Conservation (phyloP, 257 asterid species). For the Primulina eburnea region DNA sequence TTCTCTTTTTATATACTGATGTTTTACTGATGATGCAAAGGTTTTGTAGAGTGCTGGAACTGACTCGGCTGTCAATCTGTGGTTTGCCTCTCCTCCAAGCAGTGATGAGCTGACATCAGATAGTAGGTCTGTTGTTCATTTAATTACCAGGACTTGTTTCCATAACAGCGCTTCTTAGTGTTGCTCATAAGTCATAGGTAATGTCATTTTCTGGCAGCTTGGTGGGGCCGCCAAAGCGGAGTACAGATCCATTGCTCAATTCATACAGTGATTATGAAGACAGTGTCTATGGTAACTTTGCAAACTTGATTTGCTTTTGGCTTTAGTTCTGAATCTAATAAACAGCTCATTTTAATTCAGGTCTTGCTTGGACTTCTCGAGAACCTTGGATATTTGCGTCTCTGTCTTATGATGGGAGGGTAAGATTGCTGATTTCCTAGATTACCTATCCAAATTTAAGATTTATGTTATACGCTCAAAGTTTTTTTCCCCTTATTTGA, state of each 20-base stretch:
- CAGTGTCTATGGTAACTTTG: constrained; percentile 76
- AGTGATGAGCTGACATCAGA: constrained; percentile 41
- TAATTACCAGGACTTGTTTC: constrained; percentile 9
- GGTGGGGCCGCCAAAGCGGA: constrained; percentile 37
- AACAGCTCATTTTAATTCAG: constrained; percentile 40
- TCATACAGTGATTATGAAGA: constrained; percentile 92
- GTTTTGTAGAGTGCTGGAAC: constrained; percentile 94
- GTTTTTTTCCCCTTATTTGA: not conserved
- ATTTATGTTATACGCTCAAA: not conserved
- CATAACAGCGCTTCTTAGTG: constrained; percentile 1
- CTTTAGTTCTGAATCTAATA: constrained; percentile 23
- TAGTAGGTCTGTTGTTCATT: constrained; percentile 46
- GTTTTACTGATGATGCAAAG: constrained; percentile 32
- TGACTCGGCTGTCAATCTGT: constrained; percentile 89
- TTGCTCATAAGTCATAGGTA: constrained; percentile 22
- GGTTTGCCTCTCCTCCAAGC: constrained; percentile 57
- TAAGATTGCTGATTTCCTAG: constrained; percentile 44
- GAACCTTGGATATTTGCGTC: constrained; percentile 98
- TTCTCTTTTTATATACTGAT: constrained; percentile 24
- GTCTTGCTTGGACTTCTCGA: constrained; percentile 92
- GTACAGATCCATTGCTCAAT: constrained; percentile 53
- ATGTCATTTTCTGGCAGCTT: constrained; percentile 42
- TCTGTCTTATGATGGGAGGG: constrained; percentile 97
- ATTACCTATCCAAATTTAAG: too few relatives aligned
- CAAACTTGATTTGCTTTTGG: constrained; percentile 17